Evolutionary conservation across 495 filamentous ascomycete genomes (phyloP).

Genomic region (Talaromyces trachyspermus): DNA sequence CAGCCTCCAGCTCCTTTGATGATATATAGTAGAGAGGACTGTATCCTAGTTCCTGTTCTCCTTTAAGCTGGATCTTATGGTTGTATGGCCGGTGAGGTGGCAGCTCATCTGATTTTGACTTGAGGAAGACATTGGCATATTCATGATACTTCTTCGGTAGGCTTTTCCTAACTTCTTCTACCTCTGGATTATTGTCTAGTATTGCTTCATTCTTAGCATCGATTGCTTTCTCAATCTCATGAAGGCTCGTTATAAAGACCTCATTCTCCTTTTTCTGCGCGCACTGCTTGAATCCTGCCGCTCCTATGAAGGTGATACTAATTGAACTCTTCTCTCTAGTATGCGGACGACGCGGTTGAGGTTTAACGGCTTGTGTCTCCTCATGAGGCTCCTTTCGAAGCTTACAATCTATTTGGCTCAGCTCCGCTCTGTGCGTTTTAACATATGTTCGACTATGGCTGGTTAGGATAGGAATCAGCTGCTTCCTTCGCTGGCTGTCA

Average conservation of each 20-base stretch:
- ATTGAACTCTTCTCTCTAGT: too few relatives aligned
- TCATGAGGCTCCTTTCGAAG: too few relatives aligned
- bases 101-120: constrained; percentile 1
- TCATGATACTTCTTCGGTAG: constrained; percentile 5
- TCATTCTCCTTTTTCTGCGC: neutral
- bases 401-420: too few relatives aligned
- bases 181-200: neutral
- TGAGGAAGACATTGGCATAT: neutral
- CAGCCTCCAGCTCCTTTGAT: constrained; percentile 14
- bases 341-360: too few relatives aligned
- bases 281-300: neutral
- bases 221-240: constrained; percentile 1
- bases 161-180: neutral
- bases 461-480: too few relatives aligned
- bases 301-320: neutral
- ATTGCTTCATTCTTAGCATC: neutral
- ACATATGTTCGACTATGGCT: too few relatives aligned
- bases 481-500: too few relatives aligned
- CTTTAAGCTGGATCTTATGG: constrained; percentile 10
- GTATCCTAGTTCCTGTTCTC: neutral
- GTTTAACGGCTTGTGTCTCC: too few relatives aligned
- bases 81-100: constrained; percentile 8
- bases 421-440: too few relatives aligned
- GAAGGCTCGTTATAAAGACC: neutral
- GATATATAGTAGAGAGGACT: constrained; percentile 22